Conservation (phyloP, 2,329 filamentous ascomycete species). For the Escovopsis sp. region DNA sequence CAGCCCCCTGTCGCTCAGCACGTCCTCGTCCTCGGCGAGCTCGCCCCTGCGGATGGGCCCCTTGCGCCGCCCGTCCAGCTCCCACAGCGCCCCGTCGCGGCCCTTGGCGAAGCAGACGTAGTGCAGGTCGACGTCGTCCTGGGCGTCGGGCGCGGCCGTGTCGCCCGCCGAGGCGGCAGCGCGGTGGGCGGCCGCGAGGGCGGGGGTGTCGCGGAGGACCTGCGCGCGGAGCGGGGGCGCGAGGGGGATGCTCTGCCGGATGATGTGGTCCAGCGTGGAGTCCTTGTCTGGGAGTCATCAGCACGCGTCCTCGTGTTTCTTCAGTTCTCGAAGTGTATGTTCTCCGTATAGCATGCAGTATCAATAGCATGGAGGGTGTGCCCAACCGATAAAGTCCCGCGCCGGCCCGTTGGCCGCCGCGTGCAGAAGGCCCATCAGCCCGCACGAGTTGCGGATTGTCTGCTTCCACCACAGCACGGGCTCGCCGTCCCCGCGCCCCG, state of each 20-base stretch:
- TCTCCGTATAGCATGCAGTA: background rate
- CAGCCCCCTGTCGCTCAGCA: constrained; percentile 61
- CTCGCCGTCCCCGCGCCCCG: constrained; percentile 50
- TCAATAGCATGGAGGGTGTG: background rate
- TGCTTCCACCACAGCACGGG: constrained; percentile 89
- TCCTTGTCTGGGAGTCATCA: constrained; percentile 21
- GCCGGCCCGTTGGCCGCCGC: constrained; percentile 66
- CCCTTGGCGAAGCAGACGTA: constrained; percentile 89
- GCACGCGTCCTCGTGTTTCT: too few species aligned
- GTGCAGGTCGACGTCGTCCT: constrained; percentile 80
- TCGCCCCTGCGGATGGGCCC: constrained; percentile 41
- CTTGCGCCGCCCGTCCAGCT: constrained; percentile 44
- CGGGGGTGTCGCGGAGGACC: constrained; percentile 61
- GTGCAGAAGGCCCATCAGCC: constrained; percentile 77
- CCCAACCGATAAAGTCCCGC: constrained; percentile 41
- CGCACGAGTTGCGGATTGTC: constrained; percentile 88
- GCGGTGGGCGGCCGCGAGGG: constrained; percentile 64
- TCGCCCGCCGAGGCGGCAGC: constrained; percentile 64
- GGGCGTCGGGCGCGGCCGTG: constrained; percentile 60
- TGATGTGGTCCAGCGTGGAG: constrained; percentile 48
- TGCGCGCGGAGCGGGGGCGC: constrained; percentile 50
- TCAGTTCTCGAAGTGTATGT: background rate
- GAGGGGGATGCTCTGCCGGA: constrained; percentile 57
- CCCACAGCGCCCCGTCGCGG: constrained; percentile 46
- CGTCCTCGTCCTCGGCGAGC: constrained; percentile 48